phyloP scores from a whole-genome alignment of 495 filamentous ascomycete species.

The Hyaloscypha variabilis region DNA sequence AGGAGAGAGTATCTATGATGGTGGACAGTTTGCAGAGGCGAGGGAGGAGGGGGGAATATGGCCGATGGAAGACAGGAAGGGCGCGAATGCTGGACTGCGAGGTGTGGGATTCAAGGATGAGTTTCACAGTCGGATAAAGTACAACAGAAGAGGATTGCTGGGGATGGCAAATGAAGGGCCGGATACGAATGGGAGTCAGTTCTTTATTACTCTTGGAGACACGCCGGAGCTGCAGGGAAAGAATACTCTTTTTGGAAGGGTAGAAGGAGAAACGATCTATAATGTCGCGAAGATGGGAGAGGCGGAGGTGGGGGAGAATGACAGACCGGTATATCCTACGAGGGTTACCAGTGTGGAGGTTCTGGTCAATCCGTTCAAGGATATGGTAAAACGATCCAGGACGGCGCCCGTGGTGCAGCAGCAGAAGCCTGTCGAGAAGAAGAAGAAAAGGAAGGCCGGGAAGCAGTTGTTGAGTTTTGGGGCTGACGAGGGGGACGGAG shows the following conservation, averaged over 20 bases:
- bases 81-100: slow-evolving; percentile 51
- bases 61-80: slow-evolving; percentile 64
- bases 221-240: slow-evolving; percentile 83
- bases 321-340: slow-evolving; percentile 84
- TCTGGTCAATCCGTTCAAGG: slow-evolving; percentile 86
- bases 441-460: slow-evolving; percentile 73
- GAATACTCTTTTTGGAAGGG: slow-evolving; percentile 91
- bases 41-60: slow-evolving; percentile 50
- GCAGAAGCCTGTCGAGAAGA: slow-evolving; percentile 45
- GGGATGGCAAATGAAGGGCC: slow-evolving; percentile 90
- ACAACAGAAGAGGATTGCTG: slow-evolving; percentile 86
- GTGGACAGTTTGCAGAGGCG: slow-evolving; percentile 68
- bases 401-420: slow-evolving; percentile 44
- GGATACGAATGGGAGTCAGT: slow-evolving; percentile 84
- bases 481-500: slow-evolving; percentile 74
- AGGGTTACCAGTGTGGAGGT: slow-evolving; percentile 81
- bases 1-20: slow-evolving; percentile 88
- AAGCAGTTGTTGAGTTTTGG: slow-evolving; percentile 91
- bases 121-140: slow-evolving; percentile 87
- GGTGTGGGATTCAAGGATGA: slow-evolving; percentile 81
- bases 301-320: slow-evolving; percentile 79
- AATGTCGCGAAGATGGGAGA: slow-evolving; percentile 93
- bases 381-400: slow-evolving; percentile 74
- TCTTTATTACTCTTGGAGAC: slow-evolving; percentile 88
- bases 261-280: slow-evolving; percentile 94